These are phyloP conservation scores for Fistulinella prunicolor DNA, from an alignment of 768 basidiomycete species.

Conservation along the genomic window DNA sequence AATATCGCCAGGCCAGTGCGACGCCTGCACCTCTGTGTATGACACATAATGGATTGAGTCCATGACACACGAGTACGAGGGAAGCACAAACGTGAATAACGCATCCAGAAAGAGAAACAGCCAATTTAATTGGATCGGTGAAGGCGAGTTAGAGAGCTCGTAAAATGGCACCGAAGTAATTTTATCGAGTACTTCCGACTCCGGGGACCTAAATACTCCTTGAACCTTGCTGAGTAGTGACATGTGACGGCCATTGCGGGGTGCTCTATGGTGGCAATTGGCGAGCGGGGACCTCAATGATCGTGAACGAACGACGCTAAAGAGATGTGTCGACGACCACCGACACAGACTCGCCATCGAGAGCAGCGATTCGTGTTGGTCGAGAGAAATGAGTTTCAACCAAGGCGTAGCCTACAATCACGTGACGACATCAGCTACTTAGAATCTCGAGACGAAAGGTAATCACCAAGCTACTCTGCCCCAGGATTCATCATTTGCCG, in stretches of 20 bases:
- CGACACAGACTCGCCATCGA: slow-evolving; percentile 12
- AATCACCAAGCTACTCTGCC: no score
- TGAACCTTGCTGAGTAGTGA: slow-evolving; percentile 8
- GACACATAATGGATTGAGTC: not conserved
- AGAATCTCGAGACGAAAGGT: no score
- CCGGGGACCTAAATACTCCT: slow-evolving; percentile 10
- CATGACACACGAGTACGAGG: not conserved
- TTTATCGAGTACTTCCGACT: slow-evolving; percentile 16
- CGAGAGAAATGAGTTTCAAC: no score
- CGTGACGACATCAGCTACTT: no score
- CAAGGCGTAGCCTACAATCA: not conserved
- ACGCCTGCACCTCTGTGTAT: slow-evolving; percentile 24
- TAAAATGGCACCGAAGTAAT: slow-evolving; percentile 26
- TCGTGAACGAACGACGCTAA: not conserved
- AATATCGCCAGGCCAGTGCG: slow-evolving; percentile 28
- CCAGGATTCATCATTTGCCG: no score
- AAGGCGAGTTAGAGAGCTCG: slow-evolving; percentile 17
- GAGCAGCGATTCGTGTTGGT: no score
- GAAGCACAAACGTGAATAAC: slow-evolving; percentile 26
- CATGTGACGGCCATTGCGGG: slow-evolving; percentile 9
- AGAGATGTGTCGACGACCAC: slow-evolving; percentile 12
- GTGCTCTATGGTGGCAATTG: not conserved
- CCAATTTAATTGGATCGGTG: slow-evolving; percentile 26
- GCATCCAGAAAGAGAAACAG: slow-evolving; percentile 28
- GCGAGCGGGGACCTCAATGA: not conserved